Evolutionary conservation across 73 alveolate genomes (phyloP).

Genomic region (Paramecium pentaurelia): DNA sequence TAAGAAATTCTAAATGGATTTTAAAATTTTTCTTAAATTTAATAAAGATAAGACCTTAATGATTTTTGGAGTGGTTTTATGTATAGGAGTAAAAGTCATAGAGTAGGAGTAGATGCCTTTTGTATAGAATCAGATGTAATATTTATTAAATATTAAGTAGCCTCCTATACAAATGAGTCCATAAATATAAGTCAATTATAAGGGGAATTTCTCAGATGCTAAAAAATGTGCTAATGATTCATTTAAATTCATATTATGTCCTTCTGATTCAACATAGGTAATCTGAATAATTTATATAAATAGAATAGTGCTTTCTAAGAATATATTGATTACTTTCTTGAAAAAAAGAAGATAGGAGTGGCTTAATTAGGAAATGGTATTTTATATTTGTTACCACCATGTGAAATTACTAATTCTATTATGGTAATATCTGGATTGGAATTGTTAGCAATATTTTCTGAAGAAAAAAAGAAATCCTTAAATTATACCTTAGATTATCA

Average conservation of each 20-base stretch:
- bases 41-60: neutral
- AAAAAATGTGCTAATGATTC: neutral
- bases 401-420: neutral
- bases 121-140: neutral
- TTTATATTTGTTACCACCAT: neutral
- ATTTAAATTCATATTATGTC: neutral
- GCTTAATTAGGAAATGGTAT: neutral
- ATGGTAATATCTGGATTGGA: neutral
- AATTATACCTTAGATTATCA: neutral
- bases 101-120: constrained; percentile 49
- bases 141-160: neutral
- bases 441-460: neutral
- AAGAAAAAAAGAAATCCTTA: neutral
- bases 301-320: constrained; percentile 9
- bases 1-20: neutral
- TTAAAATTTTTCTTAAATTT: neutral
- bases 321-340: neutral
- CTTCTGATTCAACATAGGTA: neutral
- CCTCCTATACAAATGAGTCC: neutral
- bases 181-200: neutral
- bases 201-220: constrained; percentile 22
- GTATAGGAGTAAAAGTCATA: constrained; percentile 58
- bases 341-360: neutral
- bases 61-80: constrained; percentile 65
- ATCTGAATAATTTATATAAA: neutral